Conservation (phyloP, 169 alveolate genomes). For the Eimeria sp. region DNA sequence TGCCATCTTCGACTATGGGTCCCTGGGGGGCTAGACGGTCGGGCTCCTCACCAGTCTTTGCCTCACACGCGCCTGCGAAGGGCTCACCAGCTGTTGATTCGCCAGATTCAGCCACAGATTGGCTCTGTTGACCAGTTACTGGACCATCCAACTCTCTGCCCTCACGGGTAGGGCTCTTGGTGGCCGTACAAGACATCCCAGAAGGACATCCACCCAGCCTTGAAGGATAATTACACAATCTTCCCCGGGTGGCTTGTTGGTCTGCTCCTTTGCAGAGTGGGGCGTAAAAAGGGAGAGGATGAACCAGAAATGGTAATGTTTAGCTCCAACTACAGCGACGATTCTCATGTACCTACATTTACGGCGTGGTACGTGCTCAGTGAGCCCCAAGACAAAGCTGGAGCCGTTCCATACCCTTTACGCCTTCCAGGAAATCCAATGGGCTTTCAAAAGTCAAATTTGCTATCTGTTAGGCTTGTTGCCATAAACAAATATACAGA, state of each 20-base stretch:
- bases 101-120: not conserved
- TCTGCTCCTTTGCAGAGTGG: not conserved
- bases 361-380: not conserved
- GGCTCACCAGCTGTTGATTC: not conserved
- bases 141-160: not conserved
- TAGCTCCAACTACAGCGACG: not conserved
- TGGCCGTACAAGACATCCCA: not conserved
- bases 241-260: not conserved
- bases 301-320: not conserved
- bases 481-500: not conserved
- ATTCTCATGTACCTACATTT: not conserved
- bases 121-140: not conserved
- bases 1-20: not conserved
- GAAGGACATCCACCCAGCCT: not conserved
- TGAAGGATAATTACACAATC: not conserved
- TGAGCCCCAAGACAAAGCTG: slow-evolving; percentile 15
- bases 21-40: not conserved
- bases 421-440: not conserved
- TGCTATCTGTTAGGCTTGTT: not conserved
- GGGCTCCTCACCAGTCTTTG: not conserved
- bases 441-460: not conserved
- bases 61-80: not conserved
- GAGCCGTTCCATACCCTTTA: not conserved
- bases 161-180: not conserved
- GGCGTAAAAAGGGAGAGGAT: not conserved